Conservation (phyloP, 345 rosid species). For the Brassica napus region DNA sequence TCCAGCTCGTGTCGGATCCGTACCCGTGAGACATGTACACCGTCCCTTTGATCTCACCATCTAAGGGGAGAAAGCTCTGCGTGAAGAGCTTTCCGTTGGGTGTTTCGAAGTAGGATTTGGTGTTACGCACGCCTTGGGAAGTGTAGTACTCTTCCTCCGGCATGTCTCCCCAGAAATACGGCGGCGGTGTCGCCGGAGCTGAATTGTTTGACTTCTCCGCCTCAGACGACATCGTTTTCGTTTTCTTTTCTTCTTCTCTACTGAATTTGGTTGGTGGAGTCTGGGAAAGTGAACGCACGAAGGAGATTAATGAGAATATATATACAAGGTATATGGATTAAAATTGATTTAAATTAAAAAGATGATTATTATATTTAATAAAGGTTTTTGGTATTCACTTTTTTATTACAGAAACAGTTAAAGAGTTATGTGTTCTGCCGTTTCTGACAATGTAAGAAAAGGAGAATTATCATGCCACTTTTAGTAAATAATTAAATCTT, state of each 20-base stretch:
- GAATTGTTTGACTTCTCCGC: conserved; percentile 32
- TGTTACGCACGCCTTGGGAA: conserved; percentile 81
- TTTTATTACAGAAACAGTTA: not conserved
- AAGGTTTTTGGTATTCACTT: not conserved
- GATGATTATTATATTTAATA: not conserved
- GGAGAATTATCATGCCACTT: not conserved
- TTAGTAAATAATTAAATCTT: not conserved
- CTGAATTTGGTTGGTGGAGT: conserved; percentile 9
- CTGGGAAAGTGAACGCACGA: conserved; percentile 2
- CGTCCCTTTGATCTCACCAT: conserved; percentile 64
- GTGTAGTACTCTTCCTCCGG: conserved; percentile 87
- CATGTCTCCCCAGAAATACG: conserved; percentile 83
- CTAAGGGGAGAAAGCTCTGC: conserved; percentile 78
- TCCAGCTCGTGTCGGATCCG: conserved; percentile 93
- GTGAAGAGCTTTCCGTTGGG: conserved; percentile 84
- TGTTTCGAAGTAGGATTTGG: conserved; percentile 76
- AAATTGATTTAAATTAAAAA: not conserved
- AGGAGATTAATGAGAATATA: not conserved
- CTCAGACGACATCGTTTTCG: conserved; percentile 33
- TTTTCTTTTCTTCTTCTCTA: not conserved
- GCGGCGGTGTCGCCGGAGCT: conserved; percentile 26
- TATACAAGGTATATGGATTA: not conserved
- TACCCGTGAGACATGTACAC: conserved; percentile 91
- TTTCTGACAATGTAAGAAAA: not conserved
- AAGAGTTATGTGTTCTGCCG: not conserved